Evolutionary conservation across 306 rosid species (phyloP).

Genomic region (Vicia villosa): DNA sequence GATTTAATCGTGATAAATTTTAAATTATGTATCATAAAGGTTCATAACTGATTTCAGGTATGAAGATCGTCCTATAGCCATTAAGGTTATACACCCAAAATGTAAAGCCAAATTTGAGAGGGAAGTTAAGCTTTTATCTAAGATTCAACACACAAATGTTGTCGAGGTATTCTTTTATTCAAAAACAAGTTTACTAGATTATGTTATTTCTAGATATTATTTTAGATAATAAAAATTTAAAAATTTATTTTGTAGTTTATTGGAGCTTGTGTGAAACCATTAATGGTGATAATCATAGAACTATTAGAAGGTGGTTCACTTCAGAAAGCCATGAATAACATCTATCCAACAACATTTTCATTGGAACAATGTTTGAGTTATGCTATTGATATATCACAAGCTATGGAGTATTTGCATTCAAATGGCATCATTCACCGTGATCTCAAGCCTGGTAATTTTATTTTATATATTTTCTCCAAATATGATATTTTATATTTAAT

Average conservation of each 20-base stretch:
- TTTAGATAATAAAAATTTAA: not conserved
- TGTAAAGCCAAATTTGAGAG: slow-evolving; percentile 52
- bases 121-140: slow-evolving; percentile 56
- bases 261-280: slow-evolving; percentile 28
- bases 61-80: slow-evolving; percentile 44
- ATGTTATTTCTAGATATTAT: too few relatives aligned
- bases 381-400: slow-evolving; percentile 30
- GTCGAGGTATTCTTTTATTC: slow-evolving; percentile 44
- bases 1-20: too few relatives aligned
- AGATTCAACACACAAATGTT: slow-evolving; percentile 49
- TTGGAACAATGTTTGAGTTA: slow-evolving; percentile 19
- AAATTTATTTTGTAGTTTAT: slow-evolving; percentile 19
- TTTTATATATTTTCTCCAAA: too few relatives aligned
- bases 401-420: slow-evolving; percentile 30
- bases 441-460: slow-evolving; percentile 23
- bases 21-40: too few relatives aligned
- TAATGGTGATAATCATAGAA: slow-evolving; percentile 19
- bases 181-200: too few relatives aligned
- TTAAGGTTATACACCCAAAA: slow-evolving; percentile 51
- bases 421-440: slow-evolving; percentile 29
- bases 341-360: not conserved
- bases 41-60: slow-evolving; percentile 42
- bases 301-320: slow-evolving; percentile 24
- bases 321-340: not conserved
- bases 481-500: too few relatives aligned